Percentiles rank a stretch among this genome's conserved stretches.
Evolutionary conservation across 2,329 filamentous ascomycete genomes (phyloP).

Genomic region (Colletotrichum camelliae): DNA sequence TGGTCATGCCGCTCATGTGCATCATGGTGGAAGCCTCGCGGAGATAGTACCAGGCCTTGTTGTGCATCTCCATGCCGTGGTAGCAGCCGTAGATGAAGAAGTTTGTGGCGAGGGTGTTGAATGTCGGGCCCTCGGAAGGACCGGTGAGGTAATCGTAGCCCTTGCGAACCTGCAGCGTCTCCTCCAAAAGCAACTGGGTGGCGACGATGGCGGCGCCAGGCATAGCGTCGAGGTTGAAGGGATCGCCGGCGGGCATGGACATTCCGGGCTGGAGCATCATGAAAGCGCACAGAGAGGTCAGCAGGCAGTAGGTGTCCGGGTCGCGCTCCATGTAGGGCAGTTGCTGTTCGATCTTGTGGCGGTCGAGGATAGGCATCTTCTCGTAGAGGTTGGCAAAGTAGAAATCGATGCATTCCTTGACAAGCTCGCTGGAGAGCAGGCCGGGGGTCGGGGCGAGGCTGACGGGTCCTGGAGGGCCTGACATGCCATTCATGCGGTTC

Average conservation of each 20-base stretch:
- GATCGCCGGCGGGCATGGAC: constrained; percentile 61
- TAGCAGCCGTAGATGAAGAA: constrained; percentile 80
- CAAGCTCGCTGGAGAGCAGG: constrained; percentile 64
- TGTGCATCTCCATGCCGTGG: constrained; percentile 74
- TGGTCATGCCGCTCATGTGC: constrained; percentile 64
- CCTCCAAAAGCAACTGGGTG: constrained; percentile 70
- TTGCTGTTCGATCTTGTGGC: constrained; percentile 62
- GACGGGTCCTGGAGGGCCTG: constrained; percentile 51
- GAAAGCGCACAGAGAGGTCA: constrained; percentile 70
- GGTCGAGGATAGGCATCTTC: constrained; percentile 67
- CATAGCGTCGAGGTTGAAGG: constrained; percentile 60
- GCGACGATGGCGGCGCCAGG: constrained; percentile 67
- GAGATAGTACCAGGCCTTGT: constrained; percentile 80
- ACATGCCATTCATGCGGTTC: constrained; percentile 62
- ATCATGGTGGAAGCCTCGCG: constrained; percentile 78
- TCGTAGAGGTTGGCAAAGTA: constrained; percentile 73
- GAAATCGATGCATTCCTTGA: constrained; percentile 71
- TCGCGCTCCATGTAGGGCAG: constrained; percentile 66
- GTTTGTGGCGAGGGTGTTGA: constrained; percentile 71
- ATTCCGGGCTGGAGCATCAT: constrained; percentile 75
- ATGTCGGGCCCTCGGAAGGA: constrained; percentile 30
- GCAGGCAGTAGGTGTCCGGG: constrained; percentile 67
- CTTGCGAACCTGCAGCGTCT: constrained; percentile 69
- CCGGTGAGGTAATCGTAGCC: constrained; percentile 64
- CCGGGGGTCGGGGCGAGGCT: constrained; percentile 61